Base-by-base conservation (phyloP, 2,329 filamentous ascomycete species). In the Colletotrichum horii region DNA sequence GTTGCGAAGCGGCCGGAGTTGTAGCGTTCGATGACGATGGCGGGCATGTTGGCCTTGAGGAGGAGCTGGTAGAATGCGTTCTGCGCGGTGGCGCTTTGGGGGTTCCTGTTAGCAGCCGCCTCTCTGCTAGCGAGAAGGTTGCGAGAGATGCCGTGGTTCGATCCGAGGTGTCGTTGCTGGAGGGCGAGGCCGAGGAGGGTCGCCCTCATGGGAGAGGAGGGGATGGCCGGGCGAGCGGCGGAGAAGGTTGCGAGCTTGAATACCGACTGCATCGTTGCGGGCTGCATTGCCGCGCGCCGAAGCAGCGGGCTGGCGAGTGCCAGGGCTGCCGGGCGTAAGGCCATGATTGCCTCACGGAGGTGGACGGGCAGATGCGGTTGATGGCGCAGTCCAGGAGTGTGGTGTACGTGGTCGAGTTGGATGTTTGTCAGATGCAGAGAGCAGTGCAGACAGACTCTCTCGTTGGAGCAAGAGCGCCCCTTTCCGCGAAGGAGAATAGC, bases 51-150 rank as follows among this genome's bases (percentile, higher is more conserved):
- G 67, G 96, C 96, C 82, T 94, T 94, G 71, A 98, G 89, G 16
- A 99, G 91, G 61, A 96, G 93, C 82, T 96, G 94, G 83, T 99
- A 99, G 84, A 99, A 98, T 19, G 95, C 94, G 83, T 96, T 97
- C 84, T 99, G 97, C 24, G 96, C 93, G 58, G 94, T 94, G 32
- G 96, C 94, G 84, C 95, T 98, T 75, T 89, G 91, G 2, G 97
- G 95, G 80, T 98, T 98, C 84, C 95, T 94, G 85, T 98, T 99
- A 48, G 97, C 97, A 28, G 94, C 94, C 83, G 96, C 94, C 86
- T 99, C 97, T 79, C 96, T 91, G 79, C 95, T 94, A 38, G 96
- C 95, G 38, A 99, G 91, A 72, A 96, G 88, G 77, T 89, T 92
- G 76, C 90, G 88, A 61, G 91, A 89, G 70, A 91, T 86, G 24